These are phyloP conservation scores for Plasmodium coatneyi DNA, from an alignment of 169 alveolate species.

Conservation along the genomic window DNA sequence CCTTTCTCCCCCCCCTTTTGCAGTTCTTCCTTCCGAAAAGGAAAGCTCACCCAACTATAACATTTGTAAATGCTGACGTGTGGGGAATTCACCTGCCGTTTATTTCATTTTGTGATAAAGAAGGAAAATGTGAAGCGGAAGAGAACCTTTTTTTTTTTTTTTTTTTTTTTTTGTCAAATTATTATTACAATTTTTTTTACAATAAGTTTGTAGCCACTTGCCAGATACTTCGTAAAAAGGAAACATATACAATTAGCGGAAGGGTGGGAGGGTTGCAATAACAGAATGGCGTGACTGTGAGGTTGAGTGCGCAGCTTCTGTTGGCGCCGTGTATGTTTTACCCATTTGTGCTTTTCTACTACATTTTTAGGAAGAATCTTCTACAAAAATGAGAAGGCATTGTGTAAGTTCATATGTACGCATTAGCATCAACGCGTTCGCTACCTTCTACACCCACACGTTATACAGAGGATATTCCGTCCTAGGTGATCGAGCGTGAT, in stretches of 20 bases:
- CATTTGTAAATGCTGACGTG: neutral
- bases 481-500: neutral
- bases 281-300: neutral
- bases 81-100: neutral
- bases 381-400: neutral
- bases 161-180: neutral
- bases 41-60: neutral
- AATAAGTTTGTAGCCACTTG: neutral
- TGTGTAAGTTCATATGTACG: neutral
- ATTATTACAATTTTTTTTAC: conserved; percentile 12
- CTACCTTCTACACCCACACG: neutral
- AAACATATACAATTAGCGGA: neutral
- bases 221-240: neutral
- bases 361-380: neutral
- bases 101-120: neutral
- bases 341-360: neutral
- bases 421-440: neutral
- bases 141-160: neutral
- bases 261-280: neutral
- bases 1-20: neutral
- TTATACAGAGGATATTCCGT: neutral
- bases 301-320: neutral
- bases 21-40: neutral
- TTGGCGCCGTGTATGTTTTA: neutral
- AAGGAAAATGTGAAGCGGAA: neutral